Evolutionary conservation across 1,284 basidiomycete species (phyloP).

Genomic region (Pseudomicrostroma phylloplanum): DNA sequence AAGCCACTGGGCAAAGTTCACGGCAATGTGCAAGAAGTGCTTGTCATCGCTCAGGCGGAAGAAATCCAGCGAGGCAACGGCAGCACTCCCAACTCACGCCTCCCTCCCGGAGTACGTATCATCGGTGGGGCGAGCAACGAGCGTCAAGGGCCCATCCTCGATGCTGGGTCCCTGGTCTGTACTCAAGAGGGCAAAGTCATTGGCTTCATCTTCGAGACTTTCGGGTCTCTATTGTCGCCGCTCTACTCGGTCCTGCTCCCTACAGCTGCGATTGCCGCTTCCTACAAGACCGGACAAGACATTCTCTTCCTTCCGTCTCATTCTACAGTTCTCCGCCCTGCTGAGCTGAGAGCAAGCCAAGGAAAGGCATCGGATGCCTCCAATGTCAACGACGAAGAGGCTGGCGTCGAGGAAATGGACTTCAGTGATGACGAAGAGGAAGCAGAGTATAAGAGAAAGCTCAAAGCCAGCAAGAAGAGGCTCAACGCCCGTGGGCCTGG

Average conservation of each 20-base stretch:
- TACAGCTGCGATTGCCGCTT: not conserved
- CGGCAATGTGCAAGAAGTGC: not conserved
- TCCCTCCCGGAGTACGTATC: too few relatives aligned
- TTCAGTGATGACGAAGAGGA: constrained; percentile 7
- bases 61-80: not conserved
- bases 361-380: not conserved
- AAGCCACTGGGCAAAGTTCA: not conserved
- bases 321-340: not conserved
- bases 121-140: not conserved
- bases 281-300: not conserved
- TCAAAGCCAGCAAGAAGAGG: not conserved
- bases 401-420: constrained; percentile 3
- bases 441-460: not conserved
- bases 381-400: constrained; percentile 5
- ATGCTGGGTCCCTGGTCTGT: constrained; percentile 1
- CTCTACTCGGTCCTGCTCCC: constrained; percentile 6
- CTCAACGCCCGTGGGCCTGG: not conserved
- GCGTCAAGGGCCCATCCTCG: constrained; percentile 3
- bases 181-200: constrained; percentile 3
- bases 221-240: not conserved
- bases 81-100: not conserved
- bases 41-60: constrained; percentile 5
- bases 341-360: not conserved
- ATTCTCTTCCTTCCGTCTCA: constrained; percentile 1
- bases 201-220: constrained; percentile 5